These are phyloP conservation scores for Lactifluus subvellereus DNA, from an alignment of 768 basidiomycete species.

Conservation along the genomic window DNA sequence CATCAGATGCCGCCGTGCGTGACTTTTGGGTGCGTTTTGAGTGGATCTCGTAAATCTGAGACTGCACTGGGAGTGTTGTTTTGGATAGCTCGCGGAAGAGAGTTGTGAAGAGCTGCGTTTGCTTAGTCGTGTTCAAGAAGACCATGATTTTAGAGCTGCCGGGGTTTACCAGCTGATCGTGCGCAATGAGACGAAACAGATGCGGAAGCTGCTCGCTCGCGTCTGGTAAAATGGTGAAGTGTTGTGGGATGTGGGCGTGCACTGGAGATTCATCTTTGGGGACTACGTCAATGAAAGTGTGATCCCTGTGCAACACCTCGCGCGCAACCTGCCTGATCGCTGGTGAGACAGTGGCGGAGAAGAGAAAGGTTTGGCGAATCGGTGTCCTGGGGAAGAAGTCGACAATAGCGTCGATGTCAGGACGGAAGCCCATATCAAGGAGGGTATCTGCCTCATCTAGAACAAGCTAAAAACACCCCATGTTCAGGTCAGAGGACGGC, in stretches of 20 bases:
- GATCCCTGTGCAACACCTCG: conserved; percentile 50
- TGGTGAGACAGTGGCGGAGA: conserved; percentile 79
- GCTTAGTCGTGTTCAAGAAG: conserved; percentile 81
- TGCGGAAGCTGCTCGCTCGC: conserved; percentile 72
- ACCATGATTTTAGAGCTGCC: conserved; percentile 68
- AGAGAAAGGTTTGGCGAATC: conserved; percentile 83
- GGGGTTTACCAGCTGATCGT: conserved; percentile 76
- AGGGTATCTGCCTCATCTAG: conserved; percentile 92
- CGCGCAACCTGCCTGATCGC: conserved; percentile 68
- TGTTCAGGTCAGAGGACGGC: conserved; percentile 13
- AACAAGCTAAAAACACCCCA: conserved; percentile 50
- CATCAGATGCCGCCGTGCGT: conserved; percentile 51
- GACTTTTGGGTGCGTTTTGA: conserved; percentile 59
- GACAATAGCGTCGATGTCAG: conserved; percentile 73
- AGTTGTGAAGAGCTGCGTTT: conserved; percentile 69
- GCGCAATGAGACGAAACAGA: conserved; percentile 69
- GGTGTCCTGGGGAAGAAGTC: conserved; percentile 53
- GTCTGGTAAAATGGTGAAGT: conserved; percentile 64
- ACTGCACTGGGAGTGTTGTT: conserved; percentile 48
- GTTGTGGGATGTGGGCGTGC: conserved; percentile 74
- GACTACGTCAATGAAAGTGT: conserved; percentile 71
- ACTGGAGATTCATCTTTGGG: conserved; percentile 55
- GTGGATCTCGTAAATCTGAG: conserved; percentile 74
- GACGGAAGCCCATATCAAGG: conserved; percentile 87
- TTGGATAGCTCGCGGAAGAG: conserved; percentile 48